Percentiles rank a stretch among this genome's conserved stretches.
phyloP scores from a whole-genome alignment of 331 rosid genomes.

The Ulmus americana region DNA sequence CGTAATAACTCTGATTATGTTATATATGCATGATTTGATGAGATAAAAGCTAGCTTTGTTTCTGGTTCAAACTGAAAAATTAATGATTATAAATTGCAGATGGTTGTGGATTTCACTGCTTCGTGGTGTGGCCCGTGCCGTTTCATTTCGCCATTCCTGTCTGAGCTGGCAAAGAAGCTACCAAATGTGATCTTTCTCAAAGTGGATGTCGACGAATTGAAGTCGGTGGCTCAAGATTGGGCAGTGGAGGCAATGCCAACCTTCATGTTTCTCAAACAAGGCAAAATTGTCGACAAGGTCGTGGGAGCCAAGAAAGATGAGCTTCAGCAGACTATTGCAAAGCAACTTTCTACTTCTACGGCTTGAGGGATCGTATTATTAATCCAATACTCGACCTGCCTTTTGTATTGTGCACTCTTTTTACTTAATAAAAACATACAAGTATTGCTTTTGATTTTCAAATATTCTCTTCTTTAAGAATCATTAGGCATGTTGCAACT shows the following conservation, averaged over 20 bases:
- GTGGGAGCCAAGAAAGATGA: constrained; percentile 90
- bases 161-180: constrained; percentile 62
- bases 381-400: too few species aligned
- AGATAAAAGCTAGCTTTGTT: neutral
- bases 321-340: constrained; percentile 51
- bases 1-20: constrained; percentile 24
- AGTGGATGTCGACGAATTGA: constrained; percentile 85
- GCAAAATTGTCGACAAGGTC: constrained; percentile 62
- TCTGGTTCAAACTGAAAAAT: neutral
- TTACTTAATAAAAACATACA: too few species aligned
- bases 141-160: constrained; percentile 64
- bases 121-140: constrained; percentile 99
- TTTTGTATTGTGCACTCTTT: too few species aligned
- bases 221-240: constrained; percentile 83
- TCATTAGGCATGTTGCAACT: too few species aligned
- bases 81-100: constrained; percentile 28
- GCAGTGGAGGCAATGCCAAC: constrained; percentile 97
- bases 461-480: too few species aligned
- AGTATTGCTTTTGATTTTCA: too few species aligned
- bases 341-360: constrained; percentile 41
- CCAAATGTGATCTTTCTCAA: constrained; percentile 55
- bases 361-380: constrained; percentile 4
- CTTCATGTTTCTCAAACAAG: constrained; percentile 81
- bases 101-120: constrained; percentile 88
- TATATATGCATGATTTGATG: neutral